Evolutionary conservation across 75 land plant species (phyloP).

Genomic region (Selaginella tamariscina): DNA sequence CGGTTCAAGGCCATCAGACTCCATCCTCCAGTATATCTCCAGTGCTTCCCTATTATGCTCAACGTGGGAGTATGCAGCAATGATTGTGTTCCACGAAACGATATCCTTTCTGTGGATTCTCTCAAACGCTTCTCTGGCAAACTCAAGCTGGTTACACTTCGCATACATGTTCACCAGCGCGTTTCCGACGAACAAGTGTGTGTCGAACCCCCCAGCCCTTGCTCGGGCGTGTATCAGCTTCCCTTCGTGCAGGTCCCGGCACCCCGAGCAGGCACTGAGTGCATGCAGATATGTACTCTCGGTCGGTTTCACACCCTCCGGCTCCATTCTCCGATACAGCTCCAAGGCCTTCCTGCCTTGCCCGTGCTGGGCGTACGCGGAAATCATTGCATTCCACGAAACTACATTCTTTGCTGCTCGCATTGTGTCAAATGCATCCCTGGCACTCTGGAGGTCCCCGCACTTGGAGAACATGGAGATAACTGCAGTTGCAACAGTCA

Average conservation of each 20-base stretch:
- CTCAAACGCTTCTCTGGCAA: background rate
- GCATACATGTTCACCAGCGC: background rate
- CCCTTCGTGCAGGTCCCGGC: background rate
- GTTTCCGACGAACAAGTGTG: background rate
- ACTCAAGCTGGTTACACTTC: background rate
- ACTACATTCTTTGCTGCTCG: background rate
- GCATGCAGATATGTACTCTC: background rate
- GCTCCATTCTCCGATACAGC: background rate
- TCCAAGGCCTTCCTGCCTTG: background rate
- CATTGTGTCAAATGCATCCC: background rate
- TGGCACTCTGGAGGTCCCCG: background rate
- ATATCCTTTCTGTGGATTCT: background rate
- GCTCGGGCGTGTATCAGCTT: background rate
- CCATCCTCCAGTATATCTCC: background rate
- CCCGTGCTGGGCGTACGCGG: background rate
- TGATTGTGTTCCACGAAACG: background rate
- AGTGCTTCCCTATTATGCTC: background rate
- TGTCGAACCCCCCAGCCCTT: background rate
- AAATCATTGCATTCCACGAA: slow-evolving; percentile 7
- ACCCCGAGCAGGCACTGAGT: background rate
- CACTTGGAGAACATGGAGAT: background rate
- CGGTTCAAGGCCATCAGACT: background rate
- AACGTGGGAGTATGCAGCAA: background rate
- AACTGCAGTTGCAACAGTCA: background rate
- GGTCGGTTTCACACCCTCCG: background rate